These are phyloP conservation scores for Cercospora citrullina DNA, from an alignment of 2,329 filamentous ascomycete genomes.

Conservation along the genomic window DNA sequence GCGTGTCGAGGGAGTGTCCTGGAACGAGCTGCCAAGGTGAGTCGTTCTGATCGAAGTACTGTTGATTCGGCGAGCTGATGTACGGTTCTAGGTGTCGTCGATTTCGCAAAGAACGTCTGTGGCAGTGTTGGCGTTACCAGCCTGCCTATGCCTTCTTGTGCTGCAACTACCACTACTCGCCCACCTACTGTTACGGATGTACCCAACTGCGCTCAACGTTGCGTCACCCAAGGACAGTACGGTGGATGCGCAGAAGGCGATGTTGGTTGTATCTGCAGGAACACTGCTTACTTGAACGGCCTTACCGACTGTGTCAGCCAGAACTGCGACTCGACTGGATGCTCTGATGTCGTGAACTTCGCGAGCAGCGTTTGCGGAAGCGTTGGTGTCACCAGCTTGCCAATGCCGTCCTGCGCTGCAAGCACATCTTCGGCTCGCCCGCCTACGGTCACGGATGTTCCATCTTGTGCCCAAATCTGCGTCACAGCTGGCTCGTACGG, in stretches of 20 bases:
- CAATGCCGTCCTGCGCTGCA: conserved; percentile 1
- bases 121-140: neutral
- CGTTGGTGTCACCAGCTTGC: conserved; percentile 8
- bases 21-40: neutral
- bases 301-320: neutral
- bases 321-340: neutral
- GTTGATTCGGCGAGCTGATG: neutral
- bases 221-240: neutral
- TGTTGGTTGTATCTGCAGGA: conserved; percentile 4
- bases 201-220: neutral
- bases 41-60: neutral
- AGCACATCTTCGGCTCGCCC: neutral
- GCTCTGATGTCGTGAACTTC: neutral
- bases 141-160: conserved; percentile 1
- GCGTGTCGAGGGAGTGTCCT: neutral
- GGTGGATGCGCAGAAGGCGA: conserved; percentile 10
- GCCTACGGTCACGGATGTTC: neutral
- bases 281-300: neutral
- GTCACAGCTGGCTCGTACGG: conserved; percentile 1
- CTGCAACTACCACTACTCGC: neutral
- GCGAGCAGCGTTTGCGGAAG: conserved; percentile 1
- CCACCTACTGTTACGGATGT: conserved; percentile 1
- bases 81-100: conserved; percentile 1
- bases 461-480: neutral
- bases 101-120: conserved; percentile 12